A percentile compares a stretch with the other conserved stretches of the same genome.
phyloP scores from a whole-genome alignment of 345 rosid genomes.

The Populus tremula region DNA sequence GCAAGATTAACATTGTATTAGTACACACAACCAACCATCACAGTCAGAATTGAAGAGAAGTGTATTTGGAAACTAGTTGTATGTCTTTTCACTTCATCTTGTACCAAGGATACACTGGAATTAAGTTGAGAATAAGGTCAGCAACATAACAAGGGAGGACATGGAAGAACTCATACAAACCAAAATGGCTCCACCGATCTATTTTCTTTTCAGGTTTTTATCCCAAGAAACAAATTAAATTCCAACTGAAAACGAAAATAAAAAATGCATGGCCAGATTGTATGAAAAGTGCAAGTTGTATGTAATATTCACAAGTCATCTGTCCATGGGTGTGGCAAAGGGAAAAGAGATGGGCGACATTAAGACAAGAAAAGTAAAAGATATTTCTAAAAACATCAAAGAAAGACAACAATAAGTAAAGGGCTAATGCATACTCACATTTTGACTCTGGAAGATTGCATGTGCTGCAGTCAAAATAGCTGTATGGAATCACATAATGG shows the following conservation, averaged over 20 bases:
- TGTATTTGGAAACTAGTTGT: background rate
- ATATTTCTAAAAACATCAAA: background rate
- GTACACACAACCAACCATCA: background rate
- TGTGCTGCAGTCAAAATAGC: constrained; percentile 87
- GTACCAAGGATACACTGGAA: background rate
- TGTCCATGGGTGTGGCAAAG: background rate
- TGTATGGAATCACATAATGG: constrained; percentile 40
- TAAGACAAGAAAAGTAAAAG: background rate
- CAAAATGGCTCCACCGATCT: background rate
- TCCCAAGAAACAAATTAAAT: background rate
- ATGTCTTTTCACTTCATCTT: background rate
- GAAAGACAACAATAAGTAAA: background rate
- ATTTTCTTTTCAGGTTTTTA: background rate
- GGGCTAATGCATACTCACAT: constrained; percentile 48
- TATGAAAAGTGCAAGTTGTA: background rate
- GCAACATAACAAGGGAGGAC: background rate
- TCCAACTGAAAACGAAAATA: background rate
- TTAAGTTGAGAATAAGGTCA: background rate
- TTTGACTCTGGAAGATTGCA: constrained; percentile 68
- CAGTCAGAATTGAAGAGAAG: background rate
- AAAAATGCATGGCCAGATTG: background rate
- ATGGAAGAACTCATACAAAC: background rate
- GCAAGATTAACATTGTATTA: constrained; percentile 4
- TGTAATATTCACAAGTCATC: background rate
- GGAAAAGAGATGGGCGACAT: background rate